A percentile compares a stretch with the other conserved stretches of the same genome.
Evolutionary conservation across 2,329 filamentous ascomycete species (phyloP).

Genomic region (Cladophialophora chaetospira): DNA sequence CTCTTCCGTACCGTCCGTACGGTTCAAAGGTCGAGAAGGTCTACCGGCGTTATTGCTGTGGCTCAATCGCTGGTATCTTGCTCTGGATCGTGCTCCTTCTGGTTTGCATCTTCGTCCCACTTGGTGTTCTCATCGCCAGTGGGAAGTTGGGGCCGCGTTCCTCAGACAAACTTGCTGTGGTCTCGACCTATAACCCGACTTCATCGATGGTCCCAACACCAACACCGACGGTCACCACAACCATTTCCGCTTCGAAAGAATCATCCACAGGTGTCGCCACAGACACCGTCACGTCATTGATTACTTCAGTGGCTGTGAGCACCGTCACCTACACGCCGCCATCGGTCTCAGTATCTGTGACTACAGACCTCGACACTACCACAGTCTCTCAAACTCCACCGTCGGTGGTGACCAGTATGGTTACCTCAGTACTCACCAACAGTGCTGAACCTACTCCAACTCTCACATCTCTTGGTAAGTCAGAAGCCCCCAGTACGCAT

Average conservation of each 20-base stretch:
- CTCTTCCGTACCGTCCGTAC: constrained; percentile 6
- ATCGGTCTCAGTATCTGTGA: not conserved
- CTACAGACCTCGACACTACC: not conserved
- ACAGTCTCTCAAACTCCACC: not conserved
- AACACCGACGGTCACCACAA: constrained; percentile 1
- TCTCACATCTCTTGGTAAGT: not conserved
- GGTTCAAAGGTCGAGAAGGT: constrained; percentile 8
- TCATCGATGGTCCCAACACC: not conserved
- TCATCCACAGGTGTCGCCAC: not conserved
- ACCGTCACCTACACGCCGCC: constrained; percentile 13
- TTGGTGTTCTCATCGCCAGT: constrained; percentile 4
- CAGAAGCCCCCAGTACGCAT: no score
- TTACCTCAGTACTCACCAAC: no score
- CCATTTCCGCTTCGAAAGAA: not conserved
- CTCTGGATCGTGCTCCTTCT: constrained; percentile 8
- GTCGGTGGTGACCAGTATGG: no score
- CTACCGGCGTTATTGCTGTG: constrained; percentile 15
- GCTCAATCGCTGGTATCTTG: constrained; percentile 4
- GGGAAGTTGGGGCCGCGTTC: not conserved
- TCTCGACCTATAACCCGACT: not conserved
- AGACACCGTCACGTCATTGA: not conserved
- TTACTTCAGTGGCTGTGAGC: constrained; percentile 8
- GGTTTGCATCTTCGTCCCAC: constrained; percentile 9
- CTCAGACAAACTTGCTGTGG: not conserved
- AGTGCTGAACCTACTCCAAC: no score